These are phyloP conservation scores for Rhytidiadelphus loreus DNA, from an alignment of 225 moss, liverwort and hornwort genomes.

Conservation along the genomic window DNA sequence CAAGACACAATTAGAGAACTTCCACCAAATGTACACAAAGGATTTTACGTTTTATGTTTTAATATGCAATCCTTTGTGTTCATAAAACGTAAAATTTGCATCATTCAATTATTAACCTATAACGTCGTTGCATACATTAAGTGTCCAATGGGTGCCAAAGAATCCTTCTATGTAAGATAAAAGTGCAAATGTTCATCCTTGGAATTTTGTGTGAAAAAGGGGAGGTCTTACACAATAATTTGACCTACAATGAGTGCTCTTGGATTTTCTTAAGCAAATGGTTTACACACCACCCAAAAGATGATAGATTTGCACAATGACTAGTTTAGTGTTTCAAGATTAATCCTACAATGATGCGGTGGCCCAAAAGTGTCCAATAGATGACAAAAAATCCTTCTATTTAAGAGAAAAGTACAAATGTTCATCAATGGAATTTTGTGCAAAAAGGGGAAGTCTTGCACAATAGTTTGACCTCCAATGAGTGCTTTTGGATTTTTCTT, in stretches of 20 bases:
- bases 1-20: background rate
- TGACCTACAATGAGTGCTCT: background rate
- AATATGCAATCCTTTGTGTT: no score
- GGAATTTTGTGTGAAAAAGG: background rate
- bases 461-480: background rate
- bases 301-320: no score
- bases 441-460: background rate
- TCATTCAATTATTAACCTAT: background rate
- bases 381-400: background rate
- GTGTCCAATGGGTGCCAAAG: rapidly evolving
- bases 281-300: rapidly evolving
- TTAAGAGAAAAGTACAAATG: background rate
- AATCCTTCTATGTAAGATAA: background rate
- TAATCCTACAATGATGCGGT: no score
- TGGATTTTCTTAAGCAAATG: background rate
- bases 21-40: background rate
- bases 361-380: rapidly evolving
- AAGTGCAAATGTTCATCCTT: background rate
- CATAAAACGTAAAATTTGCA: no score
- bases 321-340: no score
- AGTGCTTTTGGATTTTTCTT: background rate
- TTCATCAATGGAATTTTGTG: background rate
- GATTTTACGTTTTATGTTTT: no score
- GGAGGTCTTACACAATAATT: background rate
- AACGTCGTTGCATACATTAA: rapidly evolving